A percentile compares a stretch with the other conserved stretches of the same genome.
Evolutionary conservation across 768 basidiomycete genomes (phyloP).

Genomic region (Boletus pseudopeckii): DNA sequence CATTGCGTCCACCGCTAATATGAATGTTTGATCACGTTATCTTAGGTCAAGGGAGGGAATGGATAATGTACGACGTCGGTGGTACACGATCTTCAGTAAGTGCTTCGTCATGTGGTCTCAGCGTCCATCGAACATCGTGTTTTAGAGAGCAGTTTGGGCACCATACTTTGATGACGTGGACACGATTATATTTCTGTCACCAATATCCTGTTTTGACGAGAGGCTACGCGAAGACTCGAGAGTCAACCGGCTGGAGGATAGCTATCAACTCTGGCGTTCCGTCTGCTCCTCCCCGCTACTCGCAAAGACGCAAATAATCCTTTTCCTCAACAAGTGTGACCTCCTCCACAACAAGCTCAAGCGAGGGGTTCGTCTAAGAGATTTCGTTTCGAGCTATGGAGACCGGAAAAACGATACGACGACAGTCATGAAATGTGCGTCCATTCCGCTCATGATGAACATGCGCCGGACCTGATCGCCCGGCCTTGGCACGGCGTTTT

Average conservation of each 20-base stretch:
- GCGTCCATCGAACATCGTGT: constrained; percentile 7
- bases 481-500: not conserved
- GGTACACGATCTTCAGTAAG: constrained; percentile 66
- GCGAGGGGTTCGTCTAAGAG: constrained; percentile 60
- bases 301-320: constrained; percentile 47
- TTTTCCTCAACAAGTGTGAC: constrained; percentile 70
- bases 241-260: constrained; percentile 76
- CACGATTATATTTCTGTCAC: constrained; percentile 75
- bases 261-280: constrained; percentile 71
- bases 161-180: constrained; percentile 81
- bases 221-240: constrained; percentile 63
- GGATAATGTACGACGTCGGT: constrained; percentile 81
- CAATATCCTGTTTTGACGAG: constrained; percentile 81
- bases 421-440: constrained; percentile 69
- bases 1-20: not conserved
- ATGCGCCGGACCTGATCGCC: constrained; percentile 9
- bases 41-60: constrained; percentile 63
- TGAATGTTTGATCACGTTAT: not conserved
- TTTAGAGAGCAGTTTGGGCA: constrained; percentile 70
- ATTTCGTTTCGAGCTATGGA: constrained; percentile 71
- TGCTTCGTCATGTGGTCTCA: constrained; percentile 1
- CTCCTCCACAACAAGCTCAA: constrained; percentile 69
- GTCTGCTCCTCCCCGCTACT: constrained; percentile 68
- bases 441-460: not conserved
- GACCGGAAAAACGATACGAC: constrained; percentile 67